Base-by-base conservation (phyloP, 1,139 yeast genomes). In the Kurtzmaniella natalensis region DNA sequence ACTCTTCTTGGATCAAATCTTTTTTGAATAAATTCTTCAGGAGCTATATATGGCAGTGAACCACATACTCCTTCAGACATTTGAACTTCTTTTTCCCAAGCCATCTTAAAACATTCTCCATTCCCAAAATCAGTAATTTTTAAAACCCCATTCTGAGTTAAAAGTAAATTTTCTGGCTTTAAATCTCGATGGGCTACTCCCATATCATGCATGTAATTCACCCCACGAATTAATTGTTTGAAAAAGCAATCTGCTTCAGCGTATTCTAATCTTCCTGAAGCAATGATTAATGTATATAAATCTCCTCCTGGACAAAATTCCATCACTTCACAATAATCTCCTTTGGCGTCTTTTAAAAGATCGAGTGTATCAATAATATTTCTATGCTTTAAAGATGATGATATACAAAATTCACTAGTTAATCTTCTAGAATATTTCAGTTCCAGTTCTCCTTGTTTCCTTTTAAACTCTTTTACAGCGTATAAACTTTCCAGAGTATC, bases 281-380 rank as follows among this genome's bases (percentile, higher is more conserved):
- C 82, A 35, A 87, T 75, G 45, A 92, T 85, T 38, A 88, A 66
- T 1, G 95, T 81, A 57, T 85, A 92, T 40, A 92, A 65, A 56
- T 92, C 97, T 36, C 98, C 98, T 25, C 96, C 97, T 1, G 89
- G 75, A 55, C 97, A 92, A 51, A 78, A 92, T 61, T 92, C 96
- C 96, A 92, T 87, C 32, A 92, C 96, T 61, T 88, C 96, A 56
- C 94, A 88, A 57, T 83, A 92, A 47, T 85, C 95, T 25, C 95
- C 95, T 47, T 85, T 83, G 16, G 89, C 86, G 58, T 89, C 96
- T 56, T 84, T 85, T 58, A 89, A 70, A 36, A 92, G 64, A 55
- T 92, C 98, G 41, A 85, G 70, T 1, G 96, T 87, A 46, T 80
- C 82, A 39, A 89, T 87, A 50, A 92, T 88, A 44, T 70, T 68